phyloP scores from a whole-genome alignment of 148 eudicot species.

The Rhododendron williamsianum region DNA sequence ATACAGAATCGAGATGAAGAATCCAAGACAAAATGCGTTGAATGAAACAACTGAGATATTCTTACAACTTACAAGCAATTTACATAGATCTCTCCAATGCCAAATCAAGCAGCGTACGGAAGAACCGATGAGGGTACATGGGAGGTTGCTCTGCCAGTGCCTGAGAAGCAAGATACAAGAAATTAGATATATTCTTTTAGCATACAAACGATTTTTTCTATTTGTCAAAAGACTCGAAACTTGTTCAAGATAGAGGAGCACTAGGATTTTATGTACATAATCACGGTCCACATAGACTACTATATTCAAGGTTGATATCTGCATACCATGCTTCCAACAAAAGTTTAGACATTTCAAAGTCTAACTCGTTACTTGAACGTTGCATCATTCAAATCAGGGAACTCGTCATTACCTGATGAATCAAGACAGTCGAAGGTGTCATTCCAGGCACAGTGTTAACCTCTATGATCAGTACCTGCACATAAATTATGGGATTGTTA shows the following conservation, averaged over 20 bases:
- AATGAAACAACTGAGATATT: neutral
- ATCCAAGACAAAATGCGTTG: neutral
- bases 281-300: neutral
- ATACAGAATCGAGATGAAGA: neutral
- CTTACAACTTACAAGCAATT: neutral
- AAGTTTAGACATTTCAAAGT: neutral
- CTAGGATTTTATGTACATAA: neutral
- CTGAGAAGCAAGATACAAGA: conserved; percentile 24
- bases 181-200: neutral
- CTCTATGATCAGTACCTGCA: conserved; percentile 80
- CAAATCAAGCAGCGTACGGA: conserved; percentile 65
- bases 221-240: neutral
- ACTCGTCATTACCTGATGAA: conserved; percentile 70
- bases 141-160: conserved; percentile 89
- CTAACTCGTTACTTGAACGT: neutral
- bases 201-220: neutral
- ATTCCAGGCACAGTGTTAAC: conserved; percentile 94
- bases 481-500: neutral
- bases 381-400: neutral
- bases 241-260: neutral
- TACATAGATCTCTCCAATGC: conserved; percentile 39
- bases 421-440: conserved; percentile 93
- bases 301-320: neutral
- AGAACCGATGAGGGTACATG: conserved; percentile 71
- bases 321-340: neutral